Conservation (phyloP, 2,329 filamentous ascomycete genomes). For the Teratosphaeriaceae sp. region DNA sequence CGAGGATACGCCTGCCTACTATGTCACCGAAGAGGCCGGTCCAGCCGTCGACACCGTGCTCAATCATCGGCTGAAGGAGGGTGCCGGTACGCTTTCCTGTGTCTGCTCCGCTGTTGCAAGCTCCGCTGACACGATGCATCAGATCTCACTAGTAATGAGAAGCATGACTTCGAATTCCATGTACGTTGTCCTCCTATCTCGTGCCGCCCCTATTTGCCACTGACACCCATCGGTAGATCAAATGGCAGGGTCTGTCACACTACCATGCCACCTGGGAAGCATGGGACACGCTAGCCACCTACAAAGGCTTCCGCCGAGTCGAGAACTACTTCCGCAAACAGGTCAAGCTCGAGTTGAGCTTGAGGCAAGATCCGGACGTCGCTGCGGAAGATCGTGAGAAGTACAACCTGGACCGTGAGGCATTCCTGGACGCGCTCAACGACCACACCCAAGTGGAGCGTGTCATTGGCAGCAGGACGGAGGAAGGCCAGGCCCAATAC, state of each 20-base stretch:
- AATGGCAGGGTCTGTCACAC: constrained; percentile 95
- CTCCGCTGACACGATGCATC: not conserved
- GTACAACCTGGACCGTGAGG: constrained; percentile 90
- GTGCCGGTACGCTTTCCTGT: constrained; percentile 30
- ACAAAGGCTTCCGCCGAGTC: constrained; percentile 77
- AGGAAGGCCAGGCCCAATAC: constrained; percentile 78
- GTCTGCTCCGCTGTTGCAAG: not conserved
- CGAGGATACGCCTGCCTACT: constrained; percentile 60
- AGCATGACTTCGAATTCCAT: constrained; percentile 80
- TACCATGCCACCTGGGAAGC: constrained; percentile 95
- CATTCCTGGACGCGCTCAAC: constrained; percentile 77
- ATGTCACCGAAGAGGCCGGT: constrained; percentile 66
- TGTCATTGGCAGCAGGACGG: constrained; percentile 73
- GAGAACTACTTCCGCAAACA: constrained; percentile 92
- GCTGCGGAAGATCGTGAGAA: constrained; percentile 84
- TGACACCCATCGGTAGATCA: constrained; percentile 58
- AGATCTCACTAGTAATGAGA: constrained; percentile 25
- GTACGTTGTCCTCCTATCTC: constrained; percentile 29
- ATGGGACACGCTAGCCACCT: constrained; percentile 64
- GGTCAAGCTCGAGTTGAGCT: constrained; percentile 70
- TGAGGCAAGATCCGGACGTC: constrained; percentile 66
- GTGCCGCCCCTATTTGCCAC: constrained; percentile 6
- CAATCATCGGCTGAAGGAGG: constrained; percentile 74
- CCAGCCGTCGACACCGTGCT: constrained; percentile 88
- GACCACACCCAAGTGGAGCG: constrained; percentile 92